Base-by-base conservation (phyloP, 1,284 basidiomycete genomes). In the Chalciporus sp. region DNA sequence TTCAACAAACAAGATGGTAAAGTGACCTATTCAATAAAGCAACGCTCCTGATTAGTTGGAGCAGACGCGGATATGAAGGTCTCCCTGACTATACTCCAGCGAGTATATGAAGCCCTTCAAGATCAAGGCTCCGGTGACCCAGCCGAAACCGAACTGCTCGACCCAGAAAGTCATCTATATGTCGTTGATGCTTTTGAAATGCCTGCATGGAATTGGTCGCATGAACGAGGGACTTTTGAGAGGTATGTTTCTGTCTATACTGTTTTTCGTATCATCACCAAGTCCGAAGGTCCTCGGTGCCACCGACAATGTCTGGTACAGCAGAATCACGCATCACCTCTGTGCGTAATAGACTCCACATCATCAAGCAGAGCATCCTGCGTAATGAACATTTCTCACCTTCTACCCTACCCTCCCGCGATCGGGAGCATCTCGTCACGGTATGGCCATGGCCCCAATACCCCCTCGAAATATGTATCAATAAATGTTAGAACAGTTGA, bases 331-430 rank as follows among this genome's bases (percentile, higher is more conserved):
- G 92, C 56, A 82, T 93, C 27, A 74, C 78, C 28, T 88, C 91
- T 33, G 77, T 91, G 29, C 81, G 94, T 20, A 91, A 97, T 67
- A 78, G 94, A 50, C 80, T 95, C 63, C 85, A 92, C 62, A 85
- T 96, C 49, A 93, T 96, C 61, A 89, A 87, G 63, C 94, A 96
- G 73, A 90, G 92, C 60, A 84, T 98, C 23, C 74, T 96, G 35
- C 81, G 95, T 19, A 97, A 97, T 65, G 95, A 98, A 68, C 94
- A 97, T 70, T 98, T 98, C 71, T 94, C 93, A 2, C 95, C 95
- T 7, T 95, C 95, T 4, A 94, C 93, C 0, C 72, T 97, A 20
- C 92, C 92, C 33, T 94, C 93, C 23, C 82, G 86, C 55, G 91
- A 96, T 72, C 78, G 93, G 47, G 85, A 89, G 55, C 85, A 85